Conservation (phyloP, 768 basidiomycete genomes). For the Mrakia blollopis region DNA sequence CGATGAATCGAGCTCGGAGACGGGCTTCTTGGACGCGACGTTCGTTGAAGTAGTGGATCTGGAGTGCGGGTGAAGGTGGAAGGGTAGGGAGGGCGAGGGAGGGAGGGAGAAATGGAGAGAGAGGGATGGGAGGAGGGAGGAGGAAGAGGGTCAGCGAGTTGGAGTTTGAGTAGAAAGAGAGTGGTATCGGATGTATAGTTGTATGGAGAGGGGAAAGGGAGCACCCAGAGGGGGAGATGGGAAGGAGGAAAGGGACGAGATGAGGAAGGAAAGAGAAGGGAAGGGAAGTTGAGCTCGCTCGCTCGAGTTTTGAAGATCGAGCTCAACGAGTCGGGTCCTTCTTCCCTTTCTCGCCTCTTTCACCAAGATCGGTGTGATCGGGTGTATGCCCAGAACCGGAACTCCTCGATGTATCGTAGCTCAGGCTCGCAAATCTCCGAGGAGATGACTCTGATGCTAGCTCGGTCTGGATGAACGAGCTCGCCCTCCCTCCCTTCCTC, state of each 20-base stretch:
- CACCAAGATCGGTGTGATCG: too few species aligned
- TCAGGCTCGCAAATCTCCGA: too few species aligned
- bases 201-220: too few species aligned
- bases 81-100: background rate
- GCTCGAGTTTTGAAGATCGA: too few species aligned
- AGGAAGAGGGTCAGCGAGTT: background rate
- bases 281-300: too few species aligned
- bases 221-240: too few species aligned
- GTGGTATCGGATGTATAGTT: background rate
- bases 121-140: background rate
- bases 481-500: background rate
- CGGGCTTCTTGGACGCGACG: constrained; percentile 11
- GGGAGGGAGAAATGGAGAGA: background rate
- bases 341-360: background rate
- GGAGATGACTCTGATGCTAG: too few species aligned
- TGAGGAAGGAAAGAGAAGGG: background rate
- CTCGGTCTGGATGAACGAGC: background rate
- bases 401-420: too few species aligned
- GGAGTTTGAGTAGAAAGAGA: background rate
- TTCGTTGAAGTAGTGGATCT: constrained; percentile 20
- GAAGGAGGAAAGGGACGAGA: background rate
- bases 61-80: background rate
- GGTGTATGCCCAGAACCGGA: too few species aligned
- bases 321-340: too few species aligned
- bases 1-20: background rate